A percentile compares a stretch with the other conserved stretches of the same genome.
Evolutionary conservation across 768 basidiomycete genomes (phyloP).

Genomic region (Naganishia vaughanmartiniae): DNA sequence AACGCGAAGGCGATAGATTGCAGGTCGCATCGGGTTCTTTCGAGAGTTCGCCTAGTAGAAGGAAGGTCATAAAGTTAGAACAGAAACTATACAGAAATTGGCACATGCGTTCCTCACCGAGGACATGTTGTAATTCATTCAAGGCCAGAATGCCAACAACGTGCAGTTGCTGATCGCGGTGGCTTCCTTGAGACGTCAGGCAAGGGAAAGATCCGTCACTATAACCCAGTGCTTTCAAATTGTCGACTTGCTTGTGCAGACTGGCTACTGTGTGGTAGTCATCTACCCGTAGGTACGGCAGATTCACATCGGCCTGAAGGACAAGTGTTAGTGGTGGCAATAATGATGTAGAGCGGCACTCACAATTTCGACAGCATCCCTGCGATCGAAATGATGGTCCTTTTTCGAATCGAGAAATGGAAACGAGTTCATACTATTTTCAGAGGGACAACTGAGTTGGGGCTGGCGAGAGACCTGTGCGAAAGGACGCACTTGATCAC

Average conservation of each 20-base stretch:
- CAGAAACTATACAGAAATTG: background rate
- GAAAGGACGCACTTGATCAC: conserved; percentile 68
- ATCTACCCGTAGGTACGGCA: conserved; percentile 71
- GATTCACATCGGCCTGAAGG: conserved; percentile 64
- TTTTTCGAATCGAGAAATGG: conserved; percentile 90
- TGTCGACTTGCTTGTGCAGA: conserved; percentile 69
- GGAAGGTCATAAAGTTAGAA: background rate
- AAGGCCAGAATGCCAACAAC: conserved; percentile 87
- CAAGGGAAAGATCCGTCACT: conserved; percentile 33
- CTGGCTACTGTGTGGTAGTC: conserved; percentile 71
- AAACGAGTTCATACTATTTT: conserved; percentile 67
- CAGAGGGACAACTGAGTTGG: conserved; percentile 2
- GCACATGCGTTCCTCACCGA: conserved; percentile 60
- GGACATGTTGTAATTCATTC: conserved; percentile 89
- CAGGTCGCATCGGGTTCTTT: conserved; percentile 68
- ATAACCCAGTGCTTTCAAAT: conserved; percentile 58
- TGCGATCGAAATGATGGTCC: conserved; percentile 79
- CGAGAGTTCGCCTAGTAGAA: conserved; percentile 55
- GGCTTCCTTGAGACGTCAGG: conserved; percentile 8
- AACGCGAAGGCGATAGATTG: conserved; percentile 57
- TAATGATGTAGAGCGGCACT: conserved; percentile 43
- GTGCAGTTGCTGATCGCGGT: conserved; percentile 55
- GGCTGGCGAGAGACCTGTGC: background rate
- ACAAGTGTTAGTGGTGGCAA: background rate
- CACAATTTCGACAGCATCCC: conserved; percentile 75